These are phyloP conservation scores for Pichia sp. DNA, from an alignment of 1,139 yeast species.

Conservation along the genomic window DNA sequence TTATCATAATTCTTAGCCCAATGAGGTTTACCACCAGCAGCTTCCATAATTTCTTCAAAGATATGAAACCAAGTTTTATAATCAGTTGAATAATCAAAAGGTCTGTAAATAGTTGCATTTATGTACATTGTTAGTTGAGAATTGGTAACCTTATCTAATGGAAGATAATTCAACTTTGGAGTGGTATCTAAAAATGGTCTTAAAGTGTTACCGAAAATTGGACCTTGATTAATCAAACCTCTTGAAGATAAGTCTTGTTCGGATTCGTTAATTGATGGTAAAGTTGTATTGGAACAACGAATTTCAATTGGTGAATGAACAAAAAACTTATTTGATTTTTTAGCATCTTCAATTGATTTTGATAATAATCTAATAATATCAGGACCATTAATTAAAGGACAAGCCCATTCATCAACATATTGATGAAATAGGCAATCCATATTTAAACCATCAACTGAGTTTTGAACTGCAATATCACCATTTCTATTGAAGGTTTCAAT, in stretches of 20 bases:
- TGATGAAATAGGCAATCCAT: slow-evolving; percentile 96
- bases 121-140: slow-evolving; percentile 78
- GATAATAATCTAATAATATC: slow-evolving; percentile 62
- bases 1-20: slow-evolving; percentile 99
- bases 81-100: slow-evolving; percentile 69
- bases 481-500: slow-evolving; percentile 63
- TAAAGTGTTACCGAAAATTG: slow-evolving; percentile 75
- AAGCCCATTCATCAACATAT: slow-evolving; percentile 94
- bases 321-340: slow-evolving; percentile 52
- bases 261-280: slow-evolving; percentile 18
- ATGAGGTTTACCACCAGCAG: slow-evolving; percentile 90
- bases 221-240: slow-evolving; percentile 53
- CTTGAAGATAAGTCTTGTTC: slow-evolving; percentile 34
- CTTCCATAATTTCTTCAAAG: slow-evolving; percentile 73
- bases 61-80: slow-evolving; percentile 74
- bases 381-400: slow-evolving; percentile 74
- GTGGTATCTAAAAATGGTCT: slow-evolving; percentile 80
- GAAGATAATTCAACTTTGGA: slow-evolving; percentile 56
- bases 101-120: slow-evolving; percentile 94
- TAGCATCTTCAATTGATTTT: slow-evolving; percentile 56
- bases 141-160: slow-evolving; percentile 51
- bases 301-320: slow-evolving; percentile 96
- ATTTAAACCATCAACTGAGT: slow-evolving; percentile 79
- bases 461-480: slow-evolving; percentile 67
- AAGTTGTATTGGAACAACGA: slow-evolving; percentile 81